Evolutionary conservation across 805 yeast species (phyloP), one percentile per base, ranked within the genome.

Genomic region (Wickerhamomyces rabaulensis): DNA sequence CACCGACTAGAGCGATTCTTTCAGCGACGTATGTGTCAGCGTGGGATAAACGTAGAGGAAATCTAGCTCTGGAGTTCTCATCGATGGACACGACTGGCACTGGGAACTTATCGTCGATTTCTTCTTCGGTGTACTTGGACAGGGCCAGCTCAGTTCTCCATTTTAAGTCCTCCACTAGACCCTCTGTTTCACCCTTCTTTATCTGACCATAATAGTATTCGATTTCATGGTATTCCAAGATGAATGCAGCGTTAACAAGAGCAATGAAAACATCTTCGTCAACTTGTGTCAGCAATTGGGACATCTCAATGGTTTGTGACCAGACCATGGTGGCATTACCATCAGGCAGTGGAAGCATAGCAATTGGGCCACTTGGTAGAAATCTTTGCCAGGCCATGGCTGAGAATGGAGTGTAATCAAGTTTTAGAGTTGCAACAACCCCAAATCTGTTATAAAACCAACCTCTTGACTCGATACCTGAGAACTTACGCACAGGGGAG

Each of bases 351-450:
- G 99, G 98, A 43, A 94, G 72, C 40, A 91, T 74, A 2, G 98
- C 99, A 52, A 94, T 68, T 1, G 99, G 98, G 2, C 99, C 99
- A 1, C 92, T 83, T 43, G 87, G 83, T 49, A 94, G 69, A 58
- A 94, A 94, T 52, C 97, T 72, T 69, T 94, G 99, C 90, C 95
- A 92, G 13, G 95, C 96, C n/a, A 82, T 72, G 8, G 79, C 65
- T 48, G 86, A 73, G 61, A 72, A 81, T 47, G 86, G 88, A 38
- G 85, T 86, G 62, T 77, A 81, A 55, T 82, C 89, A 40, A 87
- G 70, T 52, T 82, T 80, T 60, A 94, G 65, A 0, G 96, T 86
- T 0, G 94, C 97, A 3, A 94, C 99, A n/a, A 91, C 82, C 1
- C 98, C 99, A 68, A 82, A 87, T 42, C 88, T 75, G 54, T 84